Evolutionary conservation across 768 basidiomycete genomes (phyloP), one percentile per base, ranked within the genome.

Genomic region (Kwoniella mangroviensis): DNA sequence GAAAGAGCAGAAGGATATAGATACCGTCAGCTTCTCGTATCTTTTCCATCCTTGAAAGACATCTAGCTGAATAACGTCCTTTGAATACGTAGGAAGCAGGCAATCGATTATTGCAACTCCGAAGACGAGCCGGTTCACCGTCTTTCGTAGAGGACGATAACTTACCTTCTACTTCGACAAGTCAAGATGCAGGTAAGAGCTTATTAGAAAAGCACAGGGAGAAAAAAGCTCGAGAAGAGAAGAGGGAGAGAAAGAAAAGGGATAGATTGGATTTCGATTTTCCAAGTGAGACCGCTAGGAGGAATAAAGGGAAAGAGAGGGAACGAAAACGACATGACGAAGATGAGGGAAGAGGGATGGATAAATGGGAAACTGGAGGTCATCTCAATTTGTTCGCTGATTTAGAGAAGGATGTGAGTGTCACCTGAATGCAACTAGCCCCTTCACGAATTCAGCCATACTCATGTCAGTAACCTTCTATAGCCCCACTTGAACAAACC

Each of bases 321-420:
- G 63, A 71, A 24, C 34, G 34, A 34, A 61, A 58, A 53, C 40
- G 49, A 51, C 61, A 62, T n/a, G 68, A 68, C n/a, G 72, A 71
- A 12, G 72, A 55, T 40, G 62, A 56, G 54, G 66, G 70, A 43
- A 55, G 64, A 49, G 68, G 58, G 43, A 66, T 58, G 49, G 72
- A 65, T 67, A 63, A 22, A 12, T 75, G 76, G 72, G 76, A 76
- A n/a, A 55, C 28, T 13, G 71, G 65, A 19, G 81, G 80, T 12
- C 80, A 82, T 74, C 63, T 84, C 66, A 84, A 84, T 53, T 76
- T 84, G 53, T 84, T 82, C 72, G 76, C 80, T 4, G 83, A 83
- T 59, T n/a, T 83, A 11, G 83, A 84, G 67, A 68, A 71, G 70
- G 73, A 68, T 54, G 80, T 82, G 68, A 74, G 75, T 75, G 9